Conservation (phyloP, 2,329 filamentous ascomycete genomes). For the Colletotrichum cereale region DNA sequence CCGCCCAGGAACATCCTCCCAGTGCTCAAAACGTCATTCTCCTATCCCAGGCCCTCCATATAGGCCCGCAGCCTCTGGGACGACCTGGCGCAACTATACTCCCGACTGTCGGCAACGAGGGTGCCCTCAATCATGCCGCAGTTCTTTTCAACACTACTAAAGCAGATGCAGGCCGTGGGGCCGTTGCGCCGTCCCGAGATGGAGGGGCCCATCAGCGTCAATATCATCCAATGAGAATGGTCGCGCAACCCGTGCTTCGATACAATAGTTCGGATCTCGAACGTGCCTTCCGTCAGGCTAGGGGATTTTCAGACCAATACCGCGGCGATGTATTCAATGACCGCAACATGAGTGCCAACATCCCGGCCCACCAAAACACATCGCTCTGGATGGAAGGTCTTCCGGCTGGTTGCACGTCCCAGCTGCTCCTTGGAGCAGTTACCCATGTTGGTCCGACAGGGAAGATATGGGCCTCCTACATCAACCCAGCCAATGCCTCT, state of each 20-base stretch:
- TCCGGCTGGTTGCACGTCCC: neutral
- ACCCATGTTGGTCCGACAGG: neutral
- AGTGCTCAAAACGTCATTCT: neutral
- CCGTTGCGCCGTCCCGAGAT: neutral
- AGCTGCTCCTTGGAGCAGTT: conserved; percentile 1
- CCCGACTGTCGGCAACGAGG: neutral
- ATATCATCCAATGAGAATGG: neutral
- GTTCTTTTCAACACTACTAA: neutral
- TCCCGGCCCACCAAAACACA: neutral
- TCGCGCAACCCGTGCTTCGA: neutral
- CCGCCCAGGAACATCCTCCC: no score
- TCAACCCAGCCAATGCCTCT: conserved; percentile 3
- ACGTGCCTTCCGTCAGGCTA: neutral
- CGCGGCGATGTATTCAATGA: conserved; percentile 1
- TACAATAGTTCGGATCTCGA: neutral
- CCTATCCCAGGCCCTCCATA: neutral
- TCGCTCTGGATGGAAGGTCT: conserved; percentile 14
- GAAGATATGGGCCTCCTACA: conserved; percentile 13
- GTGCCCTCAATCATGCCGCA: neutral
- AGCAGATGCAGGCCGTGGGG: neutral
- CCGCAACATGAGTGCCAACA: neutral
- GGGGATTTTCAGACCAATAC: conserved; percentile 3
- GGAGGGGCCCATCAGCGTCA: neutral
- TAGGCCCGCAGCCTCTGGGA: neutral
- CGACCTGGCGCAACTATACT: neutral